A percentile compares a stretch with the other conserved stretches of the same genome.
Evolutionary conservation across 352 stramenopile species (phyloP).

Genomic region (Globisporangium cylindrosporum): DNA sequence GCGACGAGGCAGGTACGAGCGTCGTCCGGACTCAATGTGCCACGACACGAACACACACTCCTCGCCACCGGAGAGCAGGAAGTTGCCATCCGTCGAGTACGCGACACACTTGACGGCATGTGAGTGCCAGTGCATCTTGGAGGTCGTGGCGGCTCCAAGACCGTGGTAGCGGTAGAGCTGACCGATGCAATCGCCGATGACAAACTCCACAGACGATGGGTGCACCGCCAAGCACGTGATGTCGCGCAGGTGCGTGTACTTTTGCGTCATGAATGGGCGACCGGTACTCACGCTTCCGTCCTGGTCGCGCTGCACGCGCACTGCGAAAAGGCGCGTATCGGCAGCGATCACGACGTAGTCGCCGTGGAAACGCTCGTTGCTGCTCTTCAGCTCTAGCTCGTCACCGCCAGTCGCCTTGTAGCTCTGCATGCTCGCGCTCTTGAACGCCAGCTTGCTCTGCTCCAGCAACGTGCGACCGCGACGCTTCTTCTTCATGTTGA

Average conservation of each 20-base stretch:
- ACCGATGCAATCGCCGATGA: conserved; percentile 57
- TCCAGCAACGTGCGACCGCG: conserved; percentile 44
- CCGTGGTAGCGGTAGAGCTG: conserved; percentile 64
- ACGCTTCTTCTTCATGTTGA: conserved; percentile 71
- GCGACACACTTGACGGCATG: conserved; percentile 68
- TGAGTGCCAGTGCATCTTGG: conserved; percentile 86
- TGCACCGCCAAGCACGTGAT: conserved; percentile 64
- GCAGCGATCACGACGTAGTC: conserved; percentile 55
- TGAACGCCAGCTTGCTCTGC: conserved; percentile 44
- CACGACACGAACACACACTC: conserved; percentile 87
- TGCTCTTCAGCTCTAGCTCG: not conserved
- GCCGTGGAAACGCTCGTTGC: conserved; percentile 22
- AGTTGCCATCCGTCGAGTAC: conserved; percentile 77
- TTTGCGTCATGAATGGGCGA: conserved; percentile 34
- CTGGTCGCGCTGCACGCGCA: conserved; percentile 35
- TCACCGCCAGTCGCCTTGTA: conserved; percentile 22
- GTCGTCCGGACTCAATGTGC: conserved; percentile 75
- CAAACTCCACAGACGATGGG: conserved; percentile 47
- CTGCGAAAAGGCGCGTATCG: conserved; percentile 33
- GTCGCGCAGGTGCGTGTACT: conserved; percentile 43
- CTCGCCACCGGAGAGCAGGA: conserved; percentile 79
- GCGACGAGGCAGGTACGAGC: conserved; percentile 76
- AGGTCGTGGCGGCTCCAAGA: conserved; percentile 19
- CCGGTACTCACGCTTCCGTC: conserved; percentile 25
- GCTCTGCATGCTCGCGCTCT: conserved; percentile 52